Evolutionary conservation across 139 green algal genomes (phyloP).

Genomic region (Bryopsis sp.): DNA sequence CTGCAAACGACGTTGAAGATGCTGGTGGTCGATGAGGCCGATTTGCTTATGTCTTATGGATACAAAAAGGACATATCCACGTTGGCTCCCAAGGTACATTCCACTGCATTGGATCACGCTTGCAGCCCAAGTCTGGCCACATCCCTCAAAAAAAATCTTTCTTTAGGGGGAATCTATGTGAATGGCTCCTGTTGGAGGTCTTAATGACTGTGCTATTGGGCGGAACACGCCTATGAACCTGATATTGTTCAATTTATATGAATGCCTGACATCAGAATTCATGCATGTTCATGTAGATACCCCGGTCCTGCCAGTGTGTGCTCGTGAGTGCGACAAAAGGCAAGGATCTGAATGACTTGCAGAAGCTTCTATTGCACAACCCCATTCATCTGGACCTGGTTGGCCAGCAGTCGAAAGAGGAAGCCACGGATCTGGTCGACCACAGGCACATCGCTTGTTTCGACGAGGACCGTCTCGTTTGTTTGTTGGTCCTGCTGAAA

Average conservation of each 20-base stretch:
- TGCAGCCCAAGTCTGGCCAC: too few species aligned
- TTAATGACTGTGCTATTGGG: too few species aligned
- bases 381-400: slow-evolving; percentile 68
- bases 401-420: neutral
- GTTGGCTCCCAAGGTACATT: slow-evolving; percentile 43
- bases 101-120: too few species aligned
- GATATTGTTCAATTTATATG: too few species aligned
- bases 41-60: slow-evolving; percentile 89
- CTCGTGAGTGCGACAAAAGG: slow-evolving; percentile 84
- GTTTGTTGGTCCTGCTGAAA: neutral
- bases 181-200: too few species aligned
- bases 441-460: slow-evolving; percentile 20
- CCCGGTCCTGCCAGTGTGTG: slow-evolving; percentile 80
- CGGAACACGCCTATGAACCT: too few species aligned
- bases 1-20: slow-evolving; percentile 17
- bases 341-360: slow-evolving; percentile 63
- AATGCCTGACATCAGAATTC: too few species aligned
- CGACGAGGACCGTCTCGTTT: neutral
- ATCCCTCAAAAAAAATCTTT: too few species aligned
- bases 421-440: neutral
- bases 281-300: slow-evolving; percentile 35
- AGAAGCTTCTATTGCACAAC: slow-evolving; percentile 84
- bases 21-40: slow-evolving; percentile 89
- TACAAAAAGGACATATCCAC: slow-evolving; percentile 76
- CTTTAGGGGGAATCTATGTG: too few species aligned